phyloP scores from a whole-genome alignment of 2,329 filamentous ascomycete species.

The Cordyceps pruinosa region DNA sequence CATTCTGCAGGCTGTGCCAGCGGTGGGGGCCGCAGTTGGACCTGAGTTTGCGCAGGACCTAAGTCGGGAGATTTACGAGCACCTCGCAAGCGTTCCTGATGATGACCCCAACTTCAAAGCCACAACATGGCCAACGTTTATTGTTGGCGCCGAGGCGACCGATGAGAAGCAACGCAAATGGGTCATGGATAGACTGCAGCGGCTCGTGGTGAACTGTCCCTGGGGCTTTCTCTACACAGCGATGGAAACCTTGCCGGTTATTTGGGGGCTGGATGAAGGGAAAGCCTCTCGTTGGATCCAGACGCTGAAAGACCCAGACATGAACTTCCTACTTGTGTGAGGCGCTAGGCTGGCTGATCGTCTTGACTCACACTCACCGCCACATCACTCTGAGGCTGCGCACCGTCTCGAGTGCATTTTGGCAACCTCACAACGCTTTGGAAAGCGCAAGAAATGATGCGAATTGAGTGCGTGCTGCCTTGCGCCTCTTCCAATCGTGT shows the following conservation, averaged over 20 bases:
- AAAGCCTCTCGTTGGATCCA: constrained; percentile 33
- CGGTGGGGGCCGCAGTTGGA: constrained; percentile 22
- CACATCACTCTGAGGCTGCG: neutral
- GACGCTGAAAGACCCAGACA: constrained; percentile 33
- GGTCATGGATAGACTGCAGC: constrained; percentile 40
- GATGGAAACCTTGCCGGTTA: constrained; percentile 36
- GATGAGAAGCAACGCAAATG: constrained; percentile 36
- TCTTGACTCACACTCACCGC: neutral
- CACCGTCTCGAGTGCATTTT: neutral
- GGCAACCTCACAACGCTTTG: neutral
- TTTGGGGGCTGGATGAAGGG: constrained; percentile 35
- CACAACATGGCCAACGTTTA: constrained; percentile 50
- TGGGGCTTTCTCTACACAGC: constrained; percentile 45
- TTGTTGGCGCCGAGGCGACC: constrained; percentile 46
- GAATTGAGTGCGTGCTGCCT: constrained; percentile 7
- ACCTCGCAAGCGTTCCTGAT: constrained; percentile 40
- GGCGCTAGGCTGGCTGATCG: neutral
- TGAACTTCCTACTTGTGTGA: constrained; percentile 39
- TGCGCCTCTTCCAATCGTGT: constrained; percentile 14
- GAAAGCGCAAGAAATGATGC: neutral
- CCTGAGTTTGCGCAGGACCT: constrained; percentile 28
- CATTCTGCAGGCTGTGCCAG: constrained; percentile 33
- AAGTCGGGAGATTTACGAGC: constrained; percentile 38
- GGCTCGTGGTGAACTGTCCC: constrained; percentile 34
- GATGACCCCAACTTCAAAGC: constrained; percentile 49